A percentile compares a stretch with the other conserved stretches of the same genome.
Evolutionary conservation across 2,329 filamentous ascomycete species (phyloP).

Genomic region (Fusarium sp.): DNA sequence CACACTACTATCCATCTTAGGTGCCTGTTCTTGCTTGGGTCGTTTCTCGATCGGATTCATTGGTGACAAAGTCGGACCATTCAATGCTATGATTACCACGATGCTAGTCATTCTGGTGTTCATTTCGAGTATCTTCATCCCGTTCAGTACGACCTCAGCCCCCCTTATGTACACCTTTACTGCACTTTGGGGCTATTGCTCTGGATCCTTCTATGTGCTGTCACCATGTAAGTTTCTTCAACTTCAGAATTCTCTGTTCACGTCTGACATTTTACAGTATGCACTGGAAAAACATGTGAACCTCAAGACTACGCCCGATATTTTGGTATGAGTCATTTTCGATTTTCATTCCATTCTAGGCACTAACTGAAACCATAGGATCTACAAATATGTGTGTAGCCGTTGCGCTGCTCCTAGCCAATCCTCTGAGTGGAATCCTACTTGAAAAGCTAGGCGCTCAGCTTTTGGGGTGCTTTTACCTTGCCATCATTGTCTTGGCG

Average conservation of each 20-base stretch:
- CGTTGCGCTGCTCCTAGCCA: conserved; percentile 56
- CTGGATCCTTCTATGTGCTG: conserved; percentile 57
- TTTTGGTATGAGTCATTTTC: conserved; percentile 35
- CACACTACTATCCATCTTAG: conserved; percentile 56
- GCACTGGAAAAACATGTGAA: conserved; percentile 57
- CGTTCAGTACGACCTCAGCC: conserved; percentile 52
- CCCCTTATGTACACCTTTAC: conserved; percentile 56
- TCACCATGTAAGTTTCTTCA: conserved; percentile 38
- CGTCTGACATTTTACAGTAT: conserved; percentile 44
- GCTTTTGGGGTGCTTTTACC: conserved; percentile 57
- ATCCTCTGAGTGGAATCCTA: conserved; percentile 57
- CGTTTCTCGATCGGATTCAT: conserved; percentile 55
- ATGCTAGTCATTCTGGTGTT: conserved; percentile 50
- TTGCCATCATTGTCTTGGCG: conserved; percentile 52
- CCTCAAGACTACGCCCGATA: conserved; percentile 58
- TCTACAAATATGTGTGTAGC: conserved; percentile 58
- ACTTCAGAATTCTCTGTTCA: rapidly evolving
- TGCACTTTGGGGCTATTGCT: conserved; percentile 60
- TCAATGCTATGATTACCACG: conserved; percentile 48
- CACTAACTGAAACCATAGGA: conserved; percentile 44
- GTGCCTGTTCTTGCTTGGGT: conserved; percentile 55
- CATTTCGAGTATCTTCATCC: conserved; percentile 56
- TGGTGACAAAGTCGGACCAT: conserved; percentile 55
- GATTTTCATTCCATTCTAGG: rapidly evolving
- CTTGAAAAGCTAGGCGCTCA: conserved; percentile 55